Evolutionary conservation across 2,329 filamentous ascomycete species (phyloP).

Genomic region (Microcyclosporella mali): DNA sequence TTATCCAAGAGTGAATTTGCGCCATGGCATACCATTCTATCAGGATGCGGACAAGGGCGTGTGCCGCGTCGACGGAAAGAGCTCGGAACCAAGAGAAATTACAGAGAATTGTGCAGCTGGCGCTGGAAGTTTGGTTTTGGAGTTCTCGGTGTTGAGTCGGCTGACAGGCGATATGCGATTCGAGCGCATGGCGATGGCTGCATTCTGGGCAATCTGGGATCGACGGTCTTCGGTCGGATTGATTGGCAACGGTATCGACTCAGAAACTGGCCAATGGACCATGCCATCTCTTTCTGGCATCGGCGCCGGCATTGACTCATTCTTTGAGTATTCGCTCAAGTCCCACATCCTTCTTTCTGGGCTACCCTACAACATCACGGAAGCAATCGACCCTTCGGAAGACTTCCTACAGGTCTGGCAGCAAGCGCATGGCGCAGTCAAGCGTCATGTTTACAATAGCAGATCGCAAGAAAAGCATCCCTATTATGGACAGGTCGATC

Average conservation of each 20-base stretch:
- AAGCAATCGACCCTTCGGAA: conserved; percentile 59
- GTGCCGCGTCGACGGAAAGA: conserved; percentile 38
- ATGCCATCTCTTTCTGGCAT: conserved; percentile 85
- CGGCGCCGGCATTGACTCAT: conserved; percentile 93
- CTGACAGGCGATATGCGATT: conserved; percentile 83
- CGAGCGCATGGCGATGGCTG: conserved; percentile 80
- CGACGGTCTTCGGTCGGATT: conserved; percentile 78
- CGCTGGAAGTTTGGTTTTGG: conserved; percentile 88
- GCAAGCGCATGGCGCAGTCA: conserved; percentile 78
- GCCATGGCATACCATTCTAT: conserved; percentile 88
- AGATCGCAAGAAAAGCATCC: conserved; percentile 69
- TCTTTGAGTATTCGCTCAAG: conserved; percentile 97
- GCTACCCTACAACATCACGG: conserved; percentile 42
- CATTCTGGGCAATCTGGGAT: conserved; percentile 97
- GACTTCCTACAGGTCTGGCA: conserved; percentile 79
- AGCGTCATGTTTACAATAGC: conserved; percentile 75
- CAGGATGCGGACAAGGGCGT: conserved; percentile 46
- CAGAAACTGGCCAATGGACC: conserved; percentile 77
- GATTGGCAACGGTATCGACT: conserved; percentile 86
- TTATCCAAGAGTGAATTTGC: conserved; percentile 88
- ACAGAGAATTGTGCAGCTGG: conserved; percentile 97
- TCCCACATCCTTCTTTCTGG: conserved; percentile 85
- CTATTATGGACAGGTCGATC: conserved; percentile 86
- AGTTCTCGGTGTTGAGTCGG: conserved; percentile 85
- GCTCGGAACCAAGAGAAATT: conserved; percentile 56